phyloP scores from a whole-genome alignment of 352 stramenopile genomes.

The Pythium aristosporum region DNA sequence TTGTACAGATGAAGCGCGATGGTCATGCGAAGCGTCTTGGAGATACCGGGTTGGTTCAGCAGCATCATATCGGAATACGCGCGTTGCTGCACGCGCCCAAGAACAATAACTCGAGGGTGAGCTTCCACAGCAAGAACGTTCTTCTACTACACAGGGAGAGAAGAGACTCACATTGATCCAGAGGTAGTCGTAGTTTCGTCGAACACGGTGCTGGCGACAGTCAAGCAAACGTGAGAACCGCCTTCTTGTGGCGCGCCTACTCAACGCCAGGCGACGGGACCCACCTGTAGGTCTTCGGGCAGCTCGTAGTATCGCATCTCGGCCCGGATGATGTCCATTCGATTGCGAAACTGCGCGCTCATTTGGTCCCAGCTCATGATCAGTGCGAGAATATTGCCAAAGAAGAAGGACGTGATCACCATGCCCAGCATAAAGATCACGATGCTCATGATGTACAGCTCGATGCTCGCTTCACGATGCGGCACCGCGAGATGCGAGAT shows the following conservation, averaged over 20 bases:
- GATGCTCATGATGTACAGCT: conserved; percentile 69
- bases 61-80: conserved; percentile 87
- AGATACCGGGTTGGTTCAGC: conserved; percentile 75
- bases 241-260: not conserved
- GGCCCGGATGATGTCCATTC: conserved; percentile 83
- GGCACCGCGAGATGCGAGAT: conserved; percentile 56
- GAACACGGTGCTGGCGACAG: conserved; percentile 52
- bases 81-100: conserved; percentile 73
- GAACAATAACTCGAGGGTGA: no score
- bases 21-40: conserved; percentile 68
- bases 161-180: conserved; percentile 71
- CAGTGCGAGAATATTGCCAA: conserved; percentile 75
- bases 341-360: conserved; percentile 74
- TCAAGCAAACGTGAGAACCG: not conserved
- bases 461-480: conserved; percentile 36
- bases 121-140: no score
- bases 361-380: conserved; percentile 84
- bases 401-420: conserved; percentile 71
- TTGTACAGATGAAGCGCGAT: conserved; percentile 83
- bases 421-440: conserved; percentile 67
- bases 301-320: conserved; percentile 85
- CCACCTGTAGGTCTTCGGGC: conserved; percentile 58
- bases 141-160: not conserved
- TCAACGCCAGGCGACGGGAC: not conserved
- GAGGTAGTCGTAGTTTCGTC: conserved; percentile 82